Conservation (phyloP, 75 land plant genomes). For the Cunninghamia lanceolata region DNA sequence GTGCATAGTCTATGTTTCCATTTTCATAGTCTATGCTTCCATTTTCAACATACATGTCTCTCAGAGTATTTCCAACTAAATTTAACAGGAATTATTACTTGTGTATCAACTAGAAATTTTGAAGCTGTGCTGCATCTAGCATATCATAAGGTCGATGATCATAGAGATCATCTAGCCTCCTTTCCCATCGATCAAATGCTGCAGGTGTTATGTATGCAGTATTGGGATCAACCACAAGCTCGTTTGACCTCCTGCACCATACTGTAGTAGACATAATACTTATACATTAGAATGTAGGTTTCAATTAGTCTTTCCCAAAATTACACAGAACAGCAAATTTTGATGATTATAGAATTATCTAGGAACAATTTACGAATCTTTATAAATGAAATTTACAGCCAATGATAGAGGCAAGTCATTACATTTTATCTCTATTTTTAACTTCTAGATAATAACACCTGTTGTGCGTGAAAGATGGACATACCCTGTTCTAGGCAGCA, state of each 20-base stretch:
- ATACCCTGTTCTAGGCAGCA: no score
- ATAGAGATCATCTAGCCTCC: conserved; percentile 71
- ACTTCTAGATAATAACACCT: not conserved
- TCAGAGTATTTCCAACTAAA: no score
- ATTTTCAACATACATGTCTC: no score
- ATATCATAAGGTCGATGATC: conserved; percentile 74
- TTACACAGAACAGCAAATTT: not conserved
- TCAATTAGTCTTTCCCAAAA: not conserved
- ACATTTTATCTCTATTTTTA: not conserved
- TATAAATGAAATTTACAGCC: not conserved
- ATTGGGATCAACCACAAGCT: conserved; percentile 91
- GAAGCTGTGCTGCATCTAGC: conserved; percentile 87
- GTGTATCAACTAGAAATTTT: conserved; percentile 79
- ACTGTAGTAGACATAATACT: conserved; percentile 33
- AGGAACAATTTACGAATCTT: not conserved
- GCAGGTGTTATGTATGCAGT: conserved; percentile 85
- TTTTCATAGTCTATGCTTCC: no score
- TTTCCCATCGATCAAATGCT: conserved; percentile 83
- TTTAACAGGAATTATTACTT: conserved; percentile 21
- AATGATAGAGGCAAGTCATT: not conserved
- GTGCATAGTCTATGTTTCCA: no score
- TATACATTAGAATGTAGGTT: not conserved
- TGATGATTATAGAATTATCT: not conserved
- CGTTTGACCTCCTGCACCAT: conserved; percentile 94
- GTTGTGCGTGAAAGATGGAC: no score